Evolutionary conservation across 768 basidiomycete genomes (phyloP).

Genomic region (Trametes meyenii): DNA sequence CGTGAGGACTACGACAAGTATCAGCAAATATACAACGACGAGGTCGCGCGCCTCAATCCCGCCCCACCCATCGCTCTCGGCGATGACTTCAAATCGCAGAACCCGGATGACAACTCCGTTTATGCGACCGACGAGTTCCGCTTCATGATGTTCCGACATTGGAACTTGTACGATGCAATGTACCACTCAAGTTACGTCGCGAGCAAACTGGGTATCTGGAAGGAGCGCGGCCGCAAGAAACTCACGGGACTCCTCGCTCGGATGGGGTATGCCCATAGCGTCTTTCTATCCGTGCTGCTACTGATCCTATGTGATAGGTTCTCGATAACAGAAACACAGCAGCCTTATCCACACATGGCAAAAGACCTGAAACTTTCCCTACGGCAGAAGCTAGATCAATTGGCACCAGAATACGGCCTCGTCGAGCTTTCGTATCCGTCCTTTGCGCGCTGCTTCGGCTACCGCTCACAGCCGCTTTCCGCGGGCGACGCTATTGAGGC

Average conservation of each 20-base stretch:
- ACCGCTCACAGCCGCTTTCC: slow-evolving; percentile 82
- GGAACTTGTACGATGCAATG: slow-evolving; percentile 99
- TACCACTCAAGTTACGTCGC: slow-evolving; percentile 96
- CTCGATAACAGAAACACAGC: slow-evolving; percentile 92
- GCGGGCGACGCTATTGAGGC: slow-evolving; percentile 95
- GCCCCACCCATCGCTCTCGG: slow-evolving; percentile 45
- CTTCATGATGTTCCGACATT: slow-evolving; percentile 94
- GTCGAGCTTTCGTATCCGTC: slow-evolving; percentile 93
- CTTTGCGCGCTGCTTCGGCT: slow-evolving; percentile 91
- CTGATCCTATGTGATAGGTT: slow-evolving; percentile 55
- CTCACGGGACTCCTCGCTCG: slow-evolving; percentile 93
- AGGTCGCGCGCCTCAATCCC: slow-evolving; percentile 90
- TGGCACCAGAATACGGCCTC: slow-evolving; percentile 94
- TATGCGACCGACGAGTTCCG: slow-evolving; percentile 86
- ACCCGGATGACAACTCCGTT: slow-evolving; percentile 84
- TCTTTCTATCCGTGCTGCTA: neutral
- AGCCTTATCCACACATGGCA: slow-evolving; percentile 95
- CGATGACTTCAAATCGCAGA: slow-evolving; percentile 52
- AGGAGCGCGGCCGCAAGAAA: slow-evolving; percentile 86
- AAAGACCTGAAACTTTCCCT: slow-evolving; percentile 86
- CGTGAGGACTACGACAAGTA: slow-evolving; percentile 82
- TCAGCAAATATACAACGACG: slow-evolving; percentile 82
- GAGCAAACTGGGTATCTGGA: slow-evolving; percentile 95
- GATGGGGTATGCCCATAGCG: slow-evolving; percentile 77
- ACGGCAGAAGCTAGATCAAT: slow-evolving; percentile 78